Base-by-base conservation (phyloP, 73 alveolate species). In the Tetrahymena thermophila region DNA sequence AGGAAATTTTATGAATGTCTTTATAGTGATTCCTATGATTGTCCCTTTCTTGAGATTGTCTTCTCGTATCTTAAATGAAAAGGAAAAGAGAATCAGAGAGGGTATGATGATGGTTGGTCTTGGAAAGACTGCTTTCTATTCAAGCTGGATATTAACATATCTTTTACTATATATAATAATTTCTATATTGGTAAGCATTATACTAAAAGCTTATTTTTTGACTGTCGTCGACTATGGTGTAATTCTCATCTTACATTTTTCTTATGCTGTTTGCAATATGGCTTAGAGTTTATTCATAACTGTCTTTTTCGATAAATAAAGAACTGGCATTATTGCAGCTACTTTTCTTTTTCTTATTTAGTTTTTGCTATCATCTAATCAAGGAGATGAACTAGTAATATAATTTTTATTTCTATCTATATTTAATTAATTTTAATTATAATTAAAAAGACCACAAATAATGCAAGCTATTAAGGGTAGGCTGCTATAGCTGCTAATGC, bases 61-160 rank as follows among this genome's bases (percentile, higher is more conserved):
- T 11, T 95, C 93, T 50, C 93, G 94, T 25, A 85, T 96, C 9
- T 94, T 96, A 16, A 84, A 96, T 50, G 99, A 99, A 95, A 98
- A 98, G 93, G 99, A 98, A 96, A 94, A 98, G 14, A 98, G 96
- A 95, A 98, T 98, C 14, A 98, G 99, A 98, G 99, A 99, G 96
- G 98, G 99, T 13, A 99, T 99, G 99, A 99, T 97, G 98, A 98
- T 99, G 97, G 98, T 99, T 99, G 99, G 99, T 34, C 94, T 99
- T 55, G 96, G 97, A 23, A 99, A 98, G 85, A 94, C 97, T 34
- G 97, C 99, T 31, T 99, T 98, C 94, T 99, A 99, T 98, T 94
- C 97, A 35, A 98, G 99, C 2, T 98, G 99, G 99, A 96, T 99
- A 57, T 96, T 97, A 9, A 95, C 96, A 96, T 99, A 98, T 95